Evolutionary conservation across 2,329 filamentous ascomycete genomes (phyloP).

Genomic region (Exutisphaerella laricina): DNA sequence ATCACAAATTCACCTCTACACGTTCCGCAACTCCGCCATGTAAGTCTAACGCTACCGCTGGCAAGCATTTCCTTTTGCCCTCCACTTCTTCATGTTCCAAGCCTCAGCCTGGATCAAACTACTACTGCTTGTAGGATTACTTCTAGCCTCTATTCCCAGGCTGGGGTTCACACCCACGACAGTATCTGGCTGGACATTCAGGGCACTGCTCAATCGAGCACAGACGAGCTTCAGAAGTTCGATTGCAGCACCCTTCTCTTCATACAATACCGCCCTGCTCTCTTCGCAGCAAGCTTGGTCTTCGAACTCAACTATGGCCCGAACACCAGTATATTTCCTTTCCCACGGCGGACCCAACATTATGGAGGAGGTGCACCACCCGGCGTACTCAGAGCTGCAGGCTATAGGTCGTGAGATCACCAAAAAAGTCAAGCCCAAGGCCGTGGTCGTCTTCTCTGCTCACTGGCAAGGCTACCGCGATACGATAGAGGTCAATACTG

Average conservation of each 20-base stretch:
- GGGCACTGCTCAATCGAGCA: background rate
- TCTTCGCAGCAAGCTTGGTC: background rate
- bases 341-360: constrained; percentile 40
- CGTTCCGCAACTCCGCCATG: background rate
- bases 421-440: constrained; percentile 61
- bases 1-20: too few relatives aligned
- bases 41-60: background rate
- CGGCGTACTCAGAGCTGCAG: constrained; percentile 60
- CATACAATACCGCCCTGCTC: background rate
- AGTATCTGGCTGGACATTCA: background rate
- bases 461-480: constrained; percentile 63
- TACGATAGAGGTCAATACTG: constrained; percentile 60
- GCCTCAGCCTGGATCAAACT: constrained; percentile 11
- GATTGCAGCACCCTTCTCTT: background rate
- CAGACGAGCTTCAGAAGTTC: too few relatives aligned
- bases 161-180: constrained; percentile 7
- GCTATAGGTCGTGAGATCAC: constrained; percentile 66
- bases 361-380: constrained; percentile 63
- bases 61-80: background rate
- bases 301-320: constrained; percentile 14
- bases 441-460: constrained; percentile 69
- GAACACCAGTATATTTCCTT: constrained; percentile 50
- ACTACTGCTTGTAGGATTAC: constrained; percentile 17
- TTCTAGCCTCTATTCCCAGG: constrained; percentile 10
- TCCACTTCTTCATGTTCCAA: constrained; percentile 9